phyloP scores from a whole-genome alignment of 441 rosid species.

The Flueggea neowawraea region DNA sequence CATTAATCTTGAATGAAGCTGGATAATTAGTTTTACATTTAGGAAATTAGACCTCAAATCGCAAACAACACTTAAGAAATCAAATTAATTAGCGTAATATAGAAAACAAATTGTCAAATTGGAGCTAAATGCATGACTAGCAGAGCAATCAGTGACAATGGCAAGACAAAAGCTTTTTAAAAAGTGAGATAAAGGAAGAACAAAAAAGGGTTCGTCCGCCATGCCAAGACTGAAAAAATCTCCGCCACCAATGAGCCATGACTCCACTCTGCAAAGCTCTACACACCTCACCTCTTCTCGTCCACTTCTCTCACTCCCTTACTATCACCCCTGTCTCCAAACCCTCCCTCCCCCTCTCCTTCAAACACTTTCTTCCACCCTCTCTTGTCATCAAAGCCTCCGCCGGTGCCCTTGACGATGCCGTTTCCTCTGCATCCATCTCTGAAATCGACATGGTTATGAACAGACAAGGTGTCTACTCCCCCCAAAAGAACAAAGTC shows the following conservation, averaged over 20 bases:
- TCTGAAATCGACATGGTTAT: slow-evolving; percentile 79
- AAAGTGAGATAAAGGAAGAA: not conserved
- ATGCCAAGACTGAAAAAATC: no score
- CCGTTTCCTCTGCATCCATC: slow-evolving; percentile 17
- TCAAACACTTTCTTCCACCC: slow-evolving; percentile 3
- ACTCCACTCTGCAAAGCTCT: slow-evolving; percentile 32
- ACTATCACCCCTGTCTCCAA: not conserved
- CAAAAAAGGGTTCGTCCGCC: not conserved
- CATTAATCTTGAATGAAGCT: no score
- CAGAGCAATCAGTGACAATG: no score
- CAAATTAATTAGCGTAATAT: no score
- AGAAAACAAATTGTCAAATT: no score
- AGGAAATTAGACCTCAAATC: no score
- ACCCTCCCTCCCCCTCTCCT: slow-evolving; percentile 8
- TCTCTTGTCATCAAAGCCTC: slow-evolving; percentile 15
- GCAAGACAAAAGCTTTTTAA: not conserved
- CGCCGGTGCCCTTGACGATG: slow-evolving; percentile 3
- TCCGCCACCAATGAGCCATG: slow-evolving; percentile 19
- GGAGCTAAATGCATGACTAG: no score
- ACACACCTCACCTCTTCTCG: slow-evolving; percentile 15
- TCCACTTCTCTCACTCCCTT: slow-evolving; percentile 25
- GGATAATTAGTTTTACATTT: no score
- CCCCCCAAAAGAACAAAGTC: slow-evolving; percentile 63
- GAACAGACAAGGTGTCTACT: slow-evolving; percentile 66
- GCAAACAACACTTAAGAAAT: no score